A percentile compares a stretch with the other conserved stretches of the same genome.
Evolutionary conservation across 352 stramenopile species (phyloP).

Genomic region (Blastocystis sp.): DNA sequence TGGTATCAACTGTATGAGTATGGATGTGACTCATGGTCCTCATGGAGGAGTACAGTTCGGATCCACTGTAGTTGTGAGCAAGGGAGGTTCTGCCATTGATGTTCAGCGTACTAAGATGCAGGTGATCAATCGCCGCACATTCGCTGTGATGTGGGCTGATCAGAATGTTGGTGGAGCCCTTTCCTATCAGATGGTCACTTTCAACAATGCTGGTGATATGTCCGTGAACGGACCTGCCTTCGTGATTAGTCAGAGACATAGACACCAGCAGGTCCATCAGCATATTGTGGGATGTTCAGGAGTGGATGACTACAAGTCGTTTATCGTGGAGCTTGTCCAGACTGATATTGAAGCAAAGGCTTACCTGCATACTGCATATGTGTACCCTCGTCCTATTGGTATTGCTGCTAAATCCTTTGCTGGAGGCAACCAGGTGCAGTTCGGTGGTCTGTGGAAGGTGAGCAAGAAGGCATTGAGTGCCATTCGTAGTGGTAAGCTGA

Average conservation of each 20-base stretch:
- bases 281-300: not conserved
- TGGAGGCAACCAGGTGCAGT: conserved; percentile 45
- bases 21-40: not conserved
- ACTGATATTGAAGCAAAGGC: not conserved
- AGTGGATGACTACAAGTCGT: conserved; percentile 30
- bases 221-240: not conserved
- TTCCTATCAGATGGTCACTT: conserved; percentile 25
- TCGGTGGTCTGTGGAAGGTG: conserved; percentile 23
- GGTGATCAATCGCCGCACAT: not conserved
- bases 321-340: conserved; percentile 11
- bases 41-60: conserved; percentile 23
- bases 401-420: conserved; percentile 23
- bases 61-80: not conserved
- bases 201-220: conserved; percentile 34
- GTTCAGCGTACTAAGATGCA: not conserved
- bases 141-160: conserved; percentile 13
- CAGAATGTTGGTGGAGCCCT: conserved; percentile 4
- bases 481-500: not conserved
- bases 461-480: not conserved
- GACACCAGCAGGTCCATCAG: not conserved
- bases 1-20: not conserved
- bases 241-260: not conserved
- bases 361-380: conserved; percentile 15
- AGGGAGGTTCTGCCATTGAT: conserved; percentile 23
- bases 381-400: conserved; percentile 48